Base-by-base conservation (phyloP, 2,329 filamentous ascomycete genomes). In the Penicillium sp. region DNA sequence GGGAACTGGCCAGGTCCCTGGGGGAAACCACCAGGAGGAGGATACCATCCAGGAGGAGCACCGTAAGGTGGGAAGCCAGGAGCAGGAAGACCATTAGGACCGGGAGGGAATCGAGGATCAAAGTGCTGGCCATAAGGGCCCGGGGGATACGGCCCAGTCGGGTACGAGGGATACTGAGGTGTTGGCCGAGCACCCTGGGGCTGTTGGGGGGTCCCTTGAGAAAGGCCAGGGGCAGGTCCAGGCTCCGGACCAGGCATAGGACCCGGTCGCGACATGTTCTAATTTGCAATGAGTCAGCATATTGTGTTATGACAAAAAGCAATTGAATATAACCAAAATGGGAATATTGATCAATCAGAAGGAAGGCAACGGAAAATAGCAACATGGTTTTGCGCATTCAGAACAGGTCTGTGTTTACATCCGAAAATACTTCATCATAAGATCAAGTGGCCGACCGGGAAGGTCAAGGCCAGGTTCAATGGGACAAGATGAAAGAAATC, bases 331-430 rank as follows among this genome's bases (percentile, higher is more conserved):
- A 53, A 12, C 22, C 15, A 46, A 51, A 52, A 45, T 45, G 52
- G 51, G 52, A 29, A 26, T 50, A 56, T 60, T 65, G 66, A 65
- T 73, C 66, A 51, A 86, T 96, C 92, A 97, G 92, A 96, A 97
- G 92, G 92, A 97, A 97, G 92, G 92, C 92, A 97, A 96, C 92
- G 92, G 92, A 96, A 89, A 40, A 88, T 85, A 79, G 96, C 92
- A 87, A 96, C 92, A 96, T 81, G 84, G 83, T 81, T 88, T 91
- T 96, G 92, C 92, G 91, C 91, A 89, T 88, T 88, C 89, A 88
- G 88, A 86, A 83, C 85, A 84, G 81, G 82, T 85, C 82, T 83
- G 78, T 79, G 77, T 95, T 96, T 90, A 94, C 90, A 96, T 96
- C 92, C 92, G 92, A 84, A 88, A 90, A 96, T 79, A 79, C 94